Base-by-base conservation (phyloP, 805 yeast genomes). In the Saccharomycopsis malanga region DNA sequence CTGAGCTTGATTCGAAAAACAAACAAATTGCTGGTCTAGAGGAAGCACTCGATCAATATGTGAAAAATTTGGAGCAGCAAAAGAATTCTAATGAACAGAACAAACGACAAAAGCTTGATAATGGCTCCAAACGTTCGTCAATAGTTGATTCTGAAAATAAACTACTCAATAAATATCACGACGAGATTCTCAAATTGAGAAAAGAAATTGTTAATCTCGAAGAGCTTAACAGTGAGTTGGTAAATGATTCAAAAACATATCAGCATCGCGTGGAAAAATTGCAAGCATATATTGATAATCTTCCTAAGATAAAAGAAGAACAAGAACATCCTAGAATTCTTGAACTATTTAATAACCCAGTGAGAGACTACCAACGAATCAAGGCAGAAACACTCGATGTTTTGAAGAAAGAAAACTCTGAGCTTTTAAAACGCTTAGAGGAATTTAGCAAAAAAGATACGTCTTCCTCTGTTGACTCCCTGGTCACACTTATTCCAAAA, bases 311-410 rank as follows among this genome's bases (percentile, higher is more conserved):
- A 43, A 42, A 69, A 12, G 61, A 66, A 32, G 50, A 66, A 24
- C 67, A 63, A 39, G 67, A 66, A 34, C 68, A 67, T 43, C 54
- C 71, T 1, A 71, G 79, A 44, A 70, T 86, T 2, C 60, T 87
- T 12, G 83, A 83, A 59, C 62, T 84, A 48, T 70, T 81, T 39
- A 71, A 76, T 27, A 85, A 82, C 58, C 94, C 95, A 1, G 71
- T 80, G 12, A 46, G 71, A 2, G 68, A 68, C 14, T 82, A 81
- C 53, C 89, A 85, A 58, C 61, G 71, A n/a, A 67, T 81, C 14
- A 81, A 80, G 54, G 70, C 67, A 47, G 67, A 70, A 34, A 67
- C 73, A 46, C 60, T 85, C 15, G 73, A 72, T 4, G 61, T 71
- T 0, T 64, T 87, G 22, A 60, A 71, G 35, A 62, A 62, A 15